A percentile compares a stretch with the other conserved stretches of the same genome.
These are phyloP conservation scores for Pyricularia grisea DNA, from an alignment of 2,329 filamentous ascomycete genomes.

Conservation along the genomic window DNA sequence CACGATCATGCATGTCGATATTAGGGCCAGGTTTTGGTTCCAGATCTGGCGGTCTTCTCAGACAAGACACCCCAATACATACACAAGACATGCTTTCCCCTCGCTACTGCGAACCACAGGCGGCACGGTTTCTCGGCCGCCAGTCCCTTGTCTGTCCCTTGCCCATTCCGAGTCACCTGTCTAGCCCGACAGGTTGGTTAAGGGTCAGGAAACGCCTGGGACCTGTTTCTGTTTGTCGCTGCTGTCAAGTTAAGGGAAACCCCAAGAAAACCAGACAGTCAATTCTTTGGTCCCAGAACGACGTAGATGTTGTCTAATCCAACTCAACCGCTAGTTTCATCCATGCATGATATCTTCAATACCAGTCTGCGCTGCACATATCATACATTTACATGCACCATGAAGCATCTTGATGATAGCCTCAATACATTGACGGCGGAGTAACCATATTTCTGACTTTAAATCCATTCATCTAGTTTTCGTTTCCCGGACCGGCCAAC, in stretches of 20 bases:
- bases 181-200: background rate
- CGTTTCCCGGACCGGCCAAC: background rate
- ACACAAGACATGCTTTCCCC: background rate
- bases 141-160: background rate
- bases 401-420: too few species aligned
- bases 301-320: background rate
- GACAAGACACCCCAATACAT: background rate
- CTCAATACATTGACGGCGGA: too few species aligned
- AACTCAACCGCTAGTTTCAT: background rate
- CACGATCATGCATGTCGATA: slow-evolving; percentile 12
- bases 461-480: background rate
- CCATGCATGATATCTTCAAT: background rate
- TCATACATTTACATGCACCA: too few species aligned
- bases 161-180: background rate
- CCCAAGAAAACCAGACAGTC: background rate
- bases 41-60: slow-evolving; percentile 10
- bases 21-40: slow-evolving; percentile 2
- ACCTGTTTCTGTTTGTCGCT: background rate
- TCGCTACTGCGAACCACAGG: background rate
- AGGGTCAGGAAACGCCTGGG: background rate
- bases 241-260: background rate
- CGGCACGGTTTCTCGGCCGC: background rate
- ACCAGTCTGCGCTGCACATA: background rate
- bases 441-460: too few species aligned
- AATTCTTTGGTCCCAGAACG: background rate